phyloP scores from a whole-genome alignment of 176 grass and related monocot genomes.

The Raddia distichophylla region DNA sequence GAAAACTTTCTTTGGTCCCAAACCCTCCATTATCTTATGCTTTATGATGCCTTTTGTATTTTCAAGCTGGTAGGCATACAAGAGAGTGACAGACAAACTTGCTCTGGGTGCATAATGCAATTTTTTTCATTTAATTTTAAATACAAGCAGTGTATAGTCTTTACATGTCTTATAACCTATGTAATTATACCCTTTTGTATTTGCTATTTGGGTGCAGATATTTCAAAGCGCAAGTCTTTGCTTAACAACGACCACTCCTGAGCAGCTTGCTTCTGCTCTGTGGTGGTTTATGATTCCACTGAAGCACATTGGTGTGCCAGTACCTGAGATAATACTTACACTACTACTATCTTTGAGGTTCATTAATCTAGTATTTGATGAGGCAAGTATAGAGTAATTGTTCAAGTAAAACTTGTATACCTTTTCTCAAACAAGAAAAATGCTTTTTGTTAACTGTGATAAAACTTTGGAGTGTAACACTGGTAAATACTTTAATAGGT shows the following conservation, averaged over 20 bases:
- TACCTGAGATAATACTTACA: constrained; percentile 89
- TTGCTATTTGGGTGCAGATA: constrained; percentile 64
- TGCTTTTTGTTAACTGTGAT: constrained; percentile 29
- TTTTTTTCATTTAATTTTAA: neutral
- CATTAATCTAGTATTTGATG: constrained; percentile 96
- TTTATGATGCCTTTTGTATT: constrained; percentile 20
- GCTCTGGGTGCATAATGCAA: neutral
- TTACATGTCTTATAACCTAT: constrained; percentile 2
- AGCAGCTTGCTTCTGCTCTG: constrained; percentile 94
- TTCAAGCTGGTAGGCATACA: constrained; percentile 13
- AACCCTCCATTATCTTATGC: constrained; percentile 6
- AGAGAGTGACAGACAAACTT: neutral
- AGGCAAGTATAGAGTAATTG: constrained; percentile 60
- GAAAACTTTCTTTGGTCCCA: constrained; percentile 33
- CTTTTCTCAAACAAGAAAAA: constrained; percentile 28
- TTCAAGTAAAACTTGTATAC: constrained; percentile 14
- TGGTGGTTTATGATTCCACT: constrained; percentile 96
- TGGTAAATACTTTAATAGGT: constrained; percentile 59
- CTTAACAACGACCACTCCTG: constrained; percentile 84
- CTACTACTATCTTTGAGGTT: constrained; percentile 93
- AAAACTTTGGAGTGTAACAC: constrained; percentile 31
- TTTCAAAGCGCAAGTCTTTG: constrained; percentile 97
- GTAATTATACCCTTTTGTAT: neutral
- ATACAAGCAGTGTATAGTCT: neutral
- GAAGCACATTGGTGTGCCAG: constrained; percentile 70